phyloP scores from a whole-genome alignment of 257 asterid species.

The Haberlea rhodopensis region DNA sequence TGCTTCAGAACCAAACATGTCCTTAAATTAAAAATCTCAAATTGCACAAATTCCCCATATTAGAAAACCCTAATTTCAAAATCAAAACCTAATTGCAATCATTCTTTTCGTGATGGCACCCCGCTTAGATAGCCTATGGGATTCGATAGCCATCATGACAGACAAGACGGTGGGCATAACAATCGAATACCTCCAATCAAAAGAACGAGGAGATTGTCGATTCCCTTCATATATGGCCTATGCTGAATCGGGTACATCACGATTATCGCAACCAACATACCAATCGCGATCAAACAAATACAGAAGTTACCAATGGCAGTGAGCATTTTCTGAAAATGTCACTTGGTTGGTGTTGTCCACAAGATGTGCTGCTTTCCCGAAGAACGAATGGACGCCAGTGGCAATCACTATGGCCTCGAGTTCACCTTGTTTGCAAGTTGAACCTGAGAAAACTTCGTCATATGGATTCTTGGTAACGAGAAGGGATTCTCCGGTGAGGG shows the following conservation, averaged over 20 bases:
- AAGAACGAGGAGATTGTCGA: slow-evolving; percentile 87
- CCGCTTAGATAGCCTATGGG: slow-evolving; percentile 95
- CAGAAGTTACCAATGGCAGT: slow-evolving; percentile 97
- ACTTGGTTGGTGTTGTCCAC: too few relatives aligned
- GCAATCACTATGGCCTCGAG: too few relatives aligned
- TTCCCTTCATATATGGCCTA: slow-evolving; percentile 78
- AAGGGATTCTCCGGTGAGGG: slow-evolving; percentile 94
- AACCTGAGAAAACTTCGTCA: slow-evolving; percentile 84
- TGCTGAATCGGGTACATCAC: slow-evolving; percentile 96
- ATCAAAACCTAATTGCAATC: too few relatives aligned
- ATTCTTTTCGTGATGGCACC: too few relatives aligned
- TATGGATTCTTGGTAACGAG: slow-evolving; percentile 77
- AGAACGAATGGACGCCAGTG: too few relatives aligned
- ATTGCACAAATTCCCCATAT: too few relatives aligned
- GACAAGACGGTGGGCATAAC: too few relatives aligned
- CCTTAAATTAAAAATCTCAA: too few relatives aligned
- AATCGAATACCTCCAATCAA: slow-evolving; percentile 93
- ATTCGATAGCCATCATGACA: slow-evolving; percentile 98
- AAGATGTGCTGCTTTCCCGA: too few relatives aligned
- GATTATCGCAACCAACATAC: slow-evolving; percentile 73
- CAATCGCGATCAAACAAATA: slow-evolving; percentile 87
- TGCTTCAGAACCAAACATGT: too few relatives aligned
- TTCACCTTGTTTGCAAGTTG: too few relatives aligned
- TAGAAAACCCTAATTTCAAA: too few relatives aligned
- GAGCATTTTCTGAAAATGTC: slow-evolving; percentile 92